phyloP scores from a whole-genome alignment of 805 yeast genomes.

The Lipomyces orientalis region DNA sequence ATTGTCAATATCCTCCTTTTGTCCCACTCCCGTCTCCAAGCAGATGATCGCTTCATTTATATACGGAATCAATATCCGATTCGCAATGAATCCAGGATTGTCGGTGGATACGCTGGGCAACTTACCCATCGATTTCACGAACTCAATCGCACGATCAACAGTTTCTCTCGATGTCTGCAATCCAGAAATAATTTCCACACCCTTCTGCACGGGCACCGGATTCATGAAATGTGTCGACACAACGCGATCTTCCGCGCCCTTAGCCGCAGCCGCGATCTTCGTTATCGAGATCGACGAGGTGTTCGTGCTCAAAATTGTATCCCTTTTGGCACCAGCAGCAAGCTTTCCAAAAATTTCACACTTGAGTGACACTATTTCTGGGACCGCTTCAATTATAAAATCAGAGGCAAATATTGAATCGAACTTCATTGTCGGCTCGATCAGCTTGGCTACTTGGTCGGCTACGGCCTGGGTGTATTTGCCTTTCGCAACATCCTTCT shows the following conservation, averaged over 20 bases:
- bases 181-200: constrained; percentile 52
- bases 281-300: constrained; percentile 53
- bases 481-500: constrained; percentile 48
- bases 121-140: constrained; percentile 48
- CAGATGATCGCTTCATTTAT: constrained; percentile 52
- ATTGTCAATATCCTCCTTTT: constrained; percentile 50
- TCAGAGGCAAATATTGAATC: constrained; percentile 45
- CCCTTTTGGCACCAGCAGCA: constrained; percentile 42
- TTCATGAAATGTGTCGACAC: constrained; percentile 54
- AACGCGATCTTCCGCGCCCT: constrained; percentile 50
- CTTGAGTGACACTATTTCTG: constrained; percentile 50
- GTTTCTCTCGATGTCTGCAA: constrained; percentile 50
- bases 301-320: constrained; percentile 50
- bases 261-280: constrained; percentile 52
- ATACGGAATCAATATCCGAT: constrained; percentile 52
- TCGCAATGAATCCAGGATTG: constrained; percentile 53
- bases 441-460: constrained; percentile 40
- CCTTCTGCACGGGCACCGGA: constrained; percentile 54
- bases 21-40: constrained; percentile 50
- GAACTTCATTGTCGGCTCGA: constrained; percentile 39
- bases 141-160: constrained; percentile 43
- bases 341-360: constrained; percentile 46
- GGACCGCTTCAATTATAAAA: constrained; percentile 53
- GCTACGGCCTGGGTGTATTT: constrained; percentile 45
- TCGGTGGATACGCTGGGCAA: constrained; percentile 48